Base-by-base conservation (phyloP, 148 eudicot species). In the Chenopodium formosanum region DNA sequence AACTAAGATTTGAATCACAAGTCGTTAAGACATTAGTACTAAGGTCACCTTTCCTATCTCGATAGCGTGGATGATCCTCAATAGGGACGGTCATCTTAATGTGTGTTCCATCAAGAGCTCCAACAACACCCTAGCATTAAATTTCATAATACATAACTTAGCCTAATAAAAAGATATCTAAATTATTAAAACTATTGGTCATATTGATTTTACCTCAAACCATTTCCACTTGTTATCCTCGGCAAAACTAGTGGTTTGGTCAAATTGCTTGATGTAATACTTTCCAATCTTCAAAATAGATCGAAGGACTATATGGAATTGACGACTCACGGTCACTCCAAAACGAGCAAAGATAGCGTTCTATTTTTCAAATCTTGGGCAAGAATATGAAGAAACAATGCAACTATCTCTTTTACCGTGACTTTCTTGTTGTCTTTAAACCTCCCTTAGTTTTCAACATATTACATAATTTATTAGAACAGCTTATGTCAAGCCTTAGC, bases 61-160 rank as follows among this genome's bases (percentile, higher is more conserved):
- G 70, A 37, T 77, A 77, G 53, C 79, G 40, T 20, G 47, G 34
- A 32, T 70, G 27, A 63, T 62, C 70, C 79, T 77, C 79, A 1
- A 22, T 6, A n/a, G 34, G 70, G 0, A 63, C 34, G 3, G 56
- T 63, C 79, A 77, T 77, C 37, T 77, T 20, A 9, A 76, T 40
- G n/a, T 60, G 23, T 14, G 66, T 75, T 29, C 69, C 52, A 76
- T 76, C 70, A 20, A 76, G 79, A 62, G 79, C 52, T 62, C 79
- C 52, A 77, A 47, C 50, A 47, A 47, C 50, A 47, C 50, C 50
- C 50, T 47, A 47, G 11, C 9, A 47, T 47, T 7, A 47, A 7
- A 7, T 7, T 7, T 47, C 11, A 47, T 1, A 47, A 47, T 47
- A 8, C 1, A 47, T 47, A 7, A 47, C 11, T 47, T 47, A 47